phyloP scores from a whole-genome alignment of 2,329 filamentous ascomycete genomes.

The Acrocalymma vagum region DNA sequence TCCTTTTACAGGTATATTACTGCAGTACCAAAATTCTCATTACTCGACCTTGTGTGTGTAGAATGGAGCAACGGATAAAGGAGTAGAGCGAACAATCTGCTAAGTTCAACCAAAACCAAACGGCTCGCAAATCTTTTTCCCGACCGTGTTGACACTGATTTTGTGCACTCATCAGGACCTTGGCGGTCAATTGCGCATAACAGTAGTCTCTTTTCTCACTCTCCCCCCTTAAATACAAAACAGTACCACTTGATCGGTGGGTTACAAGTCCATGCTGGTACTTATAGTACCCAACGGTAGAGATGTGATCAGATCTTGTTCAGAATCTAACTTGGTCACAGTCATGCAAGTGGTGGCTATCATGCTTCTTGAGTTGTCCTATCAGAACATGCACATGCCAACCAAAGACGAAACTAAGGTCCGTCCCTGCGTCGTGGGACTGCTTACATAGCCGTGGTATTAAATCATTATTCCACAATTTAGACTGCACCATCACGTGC shows the following conservation, averaged over 20 bases:
- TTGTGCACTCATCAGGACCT: constrained; percentile 40
- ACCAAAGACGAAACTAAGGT: constrained; percentile 25
- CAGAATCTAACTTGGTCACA: constrained; percentile 1
- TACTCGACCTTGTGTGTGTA: constrained; percentile 47
- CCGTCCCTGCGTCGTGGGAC: too few relatives aligned
- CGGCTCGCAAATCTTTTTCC: constrained; percentile 44
- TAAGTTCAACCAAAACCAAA: constrained; percentile 41
- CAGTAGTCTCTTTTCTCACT: constrained; percentile 16
- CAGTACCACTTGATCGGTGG: too few relatives aligned
- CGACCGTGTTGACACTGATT: constrained; percentile 28
- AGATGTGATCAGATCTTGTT: too few relatives aligned
- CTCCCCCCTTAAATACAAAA: background rate
- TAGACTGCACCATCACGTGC: too few relatives aligned
- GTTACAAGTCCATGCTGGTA: too few relatives aligned
- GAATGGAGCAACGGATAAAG: constrained; percentile 29
- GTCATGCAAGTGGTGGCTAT: constrained; percentile 50
- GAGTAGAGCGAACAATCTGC: constrained; percentile 34
- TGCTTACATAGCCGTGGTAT: too few relatives aligned
- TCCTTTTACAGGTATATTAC: constrained; percentile 36
- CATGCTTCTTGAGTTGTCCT: constrained; percentile 48
- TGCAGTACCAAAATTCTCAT: constrained; percentile 45
- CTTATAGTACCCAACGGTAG: too few relatives aligned
- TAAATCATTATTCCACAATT: too few relatives aligned
- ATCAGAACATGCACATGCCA: constrained; percentile 34
- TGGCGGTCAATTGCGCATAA: constrained; percentile 53